Evolutionary conservation across 2,329 filamentous ascomycete genomes (phyloP).

Genomic region (Capronia americana): DNA sequence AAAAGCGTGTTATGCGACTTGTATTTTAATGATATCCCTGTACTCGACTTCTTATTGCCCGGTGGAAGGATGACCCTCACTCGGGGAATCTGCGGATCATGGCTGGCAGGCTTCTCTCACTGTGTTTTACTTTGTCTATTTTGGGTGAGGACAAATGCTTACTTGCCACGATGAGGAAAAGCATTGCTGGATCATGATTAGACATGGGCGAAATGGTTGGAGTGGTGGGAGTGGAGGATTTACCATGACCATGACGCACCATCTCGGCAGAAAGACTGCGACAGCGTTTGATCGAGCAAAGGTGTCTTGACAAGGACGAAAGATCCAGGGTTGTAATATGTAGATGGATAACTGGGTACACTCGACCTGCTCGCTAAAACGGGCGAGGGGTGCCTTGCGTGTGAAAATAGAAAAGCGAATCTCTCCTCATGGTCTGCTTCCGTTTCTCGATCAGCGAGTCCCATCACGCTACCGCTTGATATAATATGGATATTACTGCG

Average conservation of each 20-base stretch:
- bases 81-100: constrained; percentile 20
- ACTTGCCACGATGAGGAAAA: constrained; percentile 7
- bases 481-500: neutral
- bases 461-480: neutral
- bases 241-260: constrained; percentile 6
- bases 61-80: constrained; percentile 11
- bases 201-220: constrained; percentile 14
- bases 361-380: neutral
- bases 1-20: constrained; percentile 29
- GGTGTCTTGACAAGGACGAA: neutral
- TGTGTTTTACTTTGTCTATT: constrained; percentile 18
- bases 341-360: constrained; percentile 6
- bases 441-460: neutral
- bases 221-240: constrained; percentile 1
- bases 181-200: constrained; percentile 24
- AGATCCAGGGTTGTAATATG: constrained; percentile 12
- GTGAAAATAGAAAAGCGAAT: constrained; percentile 26
- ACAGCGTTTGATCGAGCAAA: neutral
- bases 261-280: neutral
- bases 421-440: constrained; percentile 19
- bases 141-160: constrained; percentile 9
- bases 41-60: constrained; percentile 34
- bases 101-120: constrained; percentile 16
- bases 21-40: constrained; percentile 42
- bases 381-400: constrained; percentile 6